Conservation (phyloP, 371 early-diverging fungal species). For the Mucor circinelloides region DNA sequence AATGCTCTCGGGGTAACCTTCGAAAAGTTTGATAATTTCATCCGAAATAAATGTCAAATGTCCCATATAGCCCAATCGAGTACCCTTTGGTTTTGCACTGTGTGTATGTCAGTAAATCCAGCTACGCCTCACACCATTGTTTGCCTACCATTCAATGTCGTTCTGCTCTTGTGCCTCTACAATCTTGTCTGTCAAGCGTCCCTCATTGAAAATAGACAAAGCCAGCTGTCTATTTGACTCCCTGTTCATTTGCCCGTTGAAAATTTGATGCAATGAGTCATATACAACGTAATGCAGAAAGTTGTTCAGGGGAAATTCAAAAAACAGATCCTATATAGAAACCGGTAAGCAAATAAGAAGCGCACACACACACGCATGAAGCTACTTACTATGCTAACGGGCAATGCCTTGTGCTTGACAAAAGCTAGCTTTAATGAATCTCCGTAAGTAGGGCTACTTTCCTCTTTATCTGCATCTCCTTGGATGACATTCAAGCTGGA, state of each 20-base stretch:
- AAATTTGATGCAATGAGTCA: slow-evolving; percentile 93
- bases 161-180: slow-evolving; percentile 65
- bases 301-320: slow-evolving; percentile 92
- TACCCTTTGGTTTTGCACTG: slow-evolving; percentile 78
- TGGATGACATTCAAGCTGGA: slow-evolving; percentile 56
- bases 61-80: slow-evolving; percentile 94
- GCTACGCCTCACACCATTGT: not conserved
- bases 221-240: slow-evolving; percentile 69
- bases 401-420: slow-evolving; percentile 64
- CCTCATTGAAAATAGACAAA: slow-evolving; percentile 80
- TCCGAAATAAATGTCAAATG: slow-evolving; percentile 95
- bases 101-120: not conserved
- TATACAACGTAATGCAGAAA: slow-evolving; percentile 94
- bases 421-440: slow-evolving; percentile 71
- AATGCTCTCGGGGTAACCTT: slow-evolving; percentile 61
- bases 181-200: slow-evolving; percentile 76
- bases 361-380: not conserved
- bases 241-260: slow-evolving; percentile 74
- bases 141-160: slow-evolving; percentile 35
- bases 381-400: slow-evolving; percentile 48
- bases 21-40: slow-evolving; percentile 85
- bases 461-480: not conserved
- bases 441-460: slow-evolving; percentile 49
- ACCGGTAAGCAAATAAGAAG: not conserved
- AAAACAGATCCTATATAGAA: slow-evolving; percentile 69